Percentiles rank a stretch among this genome's conserved stretches.
phyloP scores from a whole-genome alignment of 441 rosid genomes.

The Eutrema salsugineum region DNA sequence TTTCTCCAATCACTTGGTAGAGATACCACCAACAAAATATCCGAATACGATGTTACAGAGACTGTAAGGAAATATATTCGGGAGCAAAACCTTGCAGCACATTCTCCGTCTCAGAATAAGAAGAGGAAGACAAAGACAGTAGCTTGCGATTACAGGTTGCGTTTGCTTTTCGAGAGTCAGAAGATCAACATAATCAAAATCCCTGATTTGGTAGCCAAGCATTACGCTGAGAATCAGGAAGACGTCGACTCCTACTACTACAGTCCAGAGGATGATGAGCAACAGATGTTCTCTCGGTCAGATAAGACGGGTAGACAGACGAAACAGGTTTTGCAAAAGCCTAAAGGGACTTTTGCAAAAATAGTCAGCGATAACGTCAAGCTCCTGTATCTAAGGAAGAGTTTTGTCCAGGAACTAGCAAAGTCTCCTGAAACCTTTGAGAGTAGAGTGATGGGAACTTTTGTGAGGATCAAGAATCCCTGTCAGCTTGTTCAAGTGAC shows the following conservation, averaged over 20 bases:
- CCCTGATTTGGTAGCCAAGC: constrained; percentile 40
- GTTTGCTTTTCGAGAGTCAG: constrained; percentile 40
- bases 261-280: constrained; percentile 41
- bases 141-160: constrained; percentile 42
- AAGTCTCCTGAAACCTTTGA: constrained; percentile 39
- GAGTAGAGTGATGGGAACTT: constrained; percentile 41
- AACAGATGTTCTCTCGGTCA: background rate
- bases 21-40: constrained; percentile 34
- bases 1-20: constrained; percentile 43
- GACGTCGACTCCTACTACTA: constrained; percentile 25
- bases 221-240: constrained; percentile 49
- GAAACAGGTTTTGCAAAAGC: constrained; percentile 12
- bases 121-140: constrained; percentile 19
- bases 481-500: constrained; percentile 47
- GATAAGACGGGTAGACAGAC: constrained; percentile 20
- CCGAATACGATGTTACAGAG: constrained; percentile 36
- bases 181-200: constrained; percentile 32
- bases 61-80: constrained; percentile 35
- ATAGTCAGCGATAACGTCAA: constrained; percentile 43
- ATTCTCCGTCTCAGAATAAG: constrained; percentile 34
- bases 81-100: constrained; percentile 28
- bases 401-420: constrained; percentile 41
- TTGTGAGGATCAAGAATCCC: constrained; percentile 50
- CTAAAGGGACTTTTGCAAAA: constrained; percentile 40
- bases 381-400: constrained; percentile 48